Evolutionary conservation across 2,329 filamentous ascomycete species (phyloP).

Genomic region (Sclerotinia borealis): DNA sequence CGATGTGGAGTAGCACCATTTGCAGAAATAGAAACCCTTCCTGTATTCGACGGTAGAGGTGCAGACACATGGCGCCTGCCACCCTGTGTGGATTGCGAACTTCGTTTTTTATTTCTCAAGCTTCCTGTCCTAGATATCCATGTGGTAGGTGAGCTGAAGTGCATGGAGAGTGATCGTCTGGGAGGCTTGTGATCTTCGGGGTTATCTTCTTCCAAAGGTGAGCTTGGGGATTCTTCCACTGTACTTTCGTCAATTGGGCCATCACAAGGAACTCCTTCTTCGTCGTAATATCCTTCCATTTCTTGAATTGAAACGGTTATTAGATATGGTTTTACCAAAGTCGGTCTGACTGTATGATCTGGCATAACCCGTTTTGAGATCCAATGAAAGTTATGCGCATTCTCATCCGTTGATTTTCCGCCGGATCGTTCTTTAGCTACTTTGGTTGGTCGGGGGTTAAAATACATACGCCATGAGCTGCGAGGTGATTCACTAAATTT

Average conservation of each 20-base stretch:
- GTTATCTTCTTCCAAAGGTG: slow-evolving; percentile 1
- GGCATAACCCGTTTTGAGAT: slow-evolving; percentile 29
- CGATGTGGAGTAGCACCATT: slow-evolving; percentile 20
- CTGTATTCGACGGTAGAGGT: slow-evolving; percentile 36
- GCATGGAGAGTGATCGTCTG: slow-evolving; percentile 52
- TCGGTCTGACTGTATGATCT: slow-evolving; percentile 26
- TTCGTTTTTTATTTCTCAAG: slow-evolving; percentile 49
- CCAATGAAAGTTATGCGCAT: slow-evolving; percentile 21
- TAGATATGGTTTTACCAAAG: slow-evolving; percentile 30
- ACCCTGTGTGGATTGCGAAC: slow-evolving; percentile 37
- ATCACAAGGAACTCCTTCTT: slow-evolving; percentile 25
- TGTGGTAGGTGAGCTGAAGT: slow-evolving; percentile 49
- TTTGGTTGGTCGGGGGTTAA: slow-evolving; percentile 30
- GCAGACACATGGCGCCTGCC: slow-evolving; percentile 50
- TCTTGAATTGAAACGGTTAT: slow-evolving; percentile 20
- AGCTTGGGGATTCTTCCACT: background rate
- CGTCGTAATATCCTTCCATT: slow-evolving; percentile 19
- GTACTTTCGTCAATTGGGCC: slow-evolving; percentile 20
- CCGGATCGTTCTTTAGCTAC: slow-evolving; percentile 27
- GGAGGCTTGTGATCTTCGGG: slow-evolving; percentile 37
- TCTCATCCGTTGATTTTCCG: slow-evolving; percentile 25
- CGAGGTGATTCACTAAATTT: slow-evolving; percentile 21
- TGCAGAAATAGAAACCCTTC: slow-evolving; percentile 24
- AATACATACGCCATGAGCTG: slow-evolving; percentile 30
- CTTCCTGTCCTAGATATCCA: slow-evolving; percentile 54